Evolutionary conservation across 805 yeast species (phyloP), one percentile per base, ranked within the genome.

Genomic region (Metschnikowia lunata): DNA sequence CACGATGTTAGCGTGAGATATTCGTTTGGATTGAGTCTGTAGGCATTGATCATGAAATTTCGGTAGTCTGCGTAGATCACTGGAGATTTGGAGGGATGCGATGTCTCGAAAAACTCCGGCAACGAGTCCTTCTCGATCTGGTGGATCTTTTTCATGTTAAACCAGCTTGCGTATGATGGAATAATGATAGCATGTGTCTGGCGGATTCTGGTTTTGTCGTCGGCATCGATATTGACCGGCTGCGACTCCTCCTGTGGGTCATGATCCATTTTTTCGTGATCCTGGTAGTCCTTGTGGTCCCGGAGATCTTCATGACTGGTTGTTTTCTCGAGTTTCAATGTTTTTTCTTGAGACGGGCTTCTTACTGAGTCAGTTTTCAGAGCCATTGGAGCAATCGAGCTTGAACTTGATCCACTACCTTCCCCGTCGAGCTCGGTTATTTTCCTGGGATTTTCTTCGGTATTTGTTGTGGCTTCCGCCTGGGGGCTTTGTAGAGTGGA

Each of bases 141-240:
- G 58, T 88, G 87, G 36, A 89, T 76, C 40, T 76, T 78, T 37
- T 76, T 75, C 74, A 86, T 74, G 43, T 82, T 75, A 60, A 89
- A 89, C 97, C 97, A 90, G 28, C 84, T 66, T 0, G 96, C 75
- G 61, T 88, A 90, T 0, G 96, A 87, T 6, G 97, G 97, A 26
- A 89, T 72, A 4, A 89, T 82, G 36, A 89, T 82, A 0, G 89
- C 80, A 59, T 88, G 96, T 0, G 95, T 80, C 65, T 90, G 97
- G 45, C 66, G 65, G 30, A 53, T 40, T n/a, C 58, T 43, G 6
- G 56, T 40, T 26, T 49, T 46, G 36, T 51, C 56, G 33, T 54
- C 48, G 8, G 51, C 51, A 27, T 49, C 43, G 33, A 48, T 34
- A 32, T 49, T 45, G n/a, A 47, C 40, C 7, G 44, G 42, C 31